These are phyloP conservation scores for Fusarium guadeloupense DNA, from an alignment of 2,329 filamentous ascomycete genomes.

Conservation along the genomic window DNA sequence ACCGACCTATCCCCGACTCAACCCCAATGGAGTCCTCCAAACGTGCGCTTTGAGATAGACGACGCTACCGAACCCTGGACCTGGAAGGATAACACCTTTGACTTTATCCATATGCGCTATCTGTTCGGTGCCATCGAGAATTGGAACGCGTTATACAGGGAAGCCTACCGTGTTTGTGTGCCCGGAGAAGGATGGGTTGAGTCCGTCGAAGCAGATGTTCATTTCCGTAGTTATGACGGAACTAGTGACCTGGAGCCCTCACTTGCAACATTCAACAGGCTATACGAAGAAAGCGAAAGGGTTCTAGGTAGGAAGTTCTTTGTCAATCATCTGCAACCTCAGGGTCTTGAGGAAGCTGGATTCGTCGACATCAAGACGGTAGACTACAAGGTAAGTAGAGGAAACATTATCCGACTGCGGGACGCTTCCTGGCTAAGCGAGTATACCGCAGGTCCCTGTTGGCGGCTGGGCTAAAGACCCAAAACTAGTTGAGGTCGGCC, in stretches of 20 bases:
- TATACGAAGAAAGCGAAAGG: constrained; percentile 33
- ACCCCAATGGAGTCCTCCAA: constrained; percentile 34
- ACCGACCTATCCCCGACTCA: constrained; percentile 37
- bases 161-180: constrained; percentile 33
- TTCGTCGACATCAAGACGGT: constrained; percentile 29
- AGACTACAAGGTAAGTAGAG: constrained; percentile 25
- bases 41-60: constrained; percentile 34
- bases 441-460: constrained; percentile 15
- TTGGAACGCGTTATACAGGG: constrained; percentile 22
- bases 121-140: constrained; percentile 33
- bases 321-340: constrained; percentile 20
- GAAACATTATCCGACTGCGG: background rate
- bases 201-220: constrained; percentile 28
- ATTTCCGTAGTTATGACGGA: constrained; percentile 25
- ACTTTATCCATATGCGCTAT: constrained; percentile 34
- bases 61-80: constrained; percentile 33
- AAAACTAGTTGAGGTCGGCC: constrained; percentile 23
- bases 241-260: constrained; percentile 13
- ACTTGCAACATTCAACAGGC: background rate
- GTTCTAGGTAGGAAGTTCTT: constrained; percentile 17
- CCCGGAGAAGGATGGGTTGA: constrained; percentile 33
- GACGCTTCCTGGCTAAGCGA: rapidly evolving
- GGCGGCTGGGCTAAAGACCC: constrained; percentile 32
- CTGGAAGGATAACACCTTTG: constrained; percentile 21
- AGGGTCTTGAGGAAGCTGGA: constrained; percentile 23